Evolutionary conservation across 2,329 filamentous ascomycete species (phyloP).

Genomic region (Lithohypha guttulata): DNA sequence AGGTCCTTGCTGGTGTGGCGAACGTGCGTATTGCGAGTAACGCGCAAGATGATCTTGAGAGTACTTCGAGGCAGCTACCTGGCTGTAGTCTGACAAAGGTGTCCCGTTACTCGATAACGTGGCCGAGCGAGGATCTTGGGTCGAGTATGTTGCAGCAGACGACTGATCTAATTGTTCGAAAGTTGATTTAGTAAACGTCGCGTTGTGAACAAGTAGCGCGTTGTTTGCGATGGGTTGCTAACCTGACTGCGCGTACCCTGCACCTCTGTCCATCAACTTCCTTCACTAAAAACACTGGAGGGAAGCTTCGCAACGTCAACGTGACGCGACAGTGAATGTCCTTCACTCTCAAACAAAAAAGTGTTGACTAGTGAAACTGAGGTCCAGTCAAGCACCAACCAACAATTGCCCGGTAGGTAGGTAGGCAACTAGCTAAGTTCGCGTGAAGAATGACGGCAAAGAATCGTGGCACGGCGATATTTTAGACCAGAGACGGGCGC

Average conservation of each 20-base stretch:
- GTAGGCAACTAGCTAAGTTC: constrained; percentile 1
- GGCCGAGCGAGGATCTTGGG: constrained; percentile 64
- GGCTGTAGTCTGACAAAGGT: constrained; percentile 78
- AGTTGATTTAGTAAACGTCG: constrained; percentile 18
- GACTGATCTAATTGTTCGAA: constrained; percentile 61
- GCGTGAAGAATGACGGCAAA: constrained; percentile 14
- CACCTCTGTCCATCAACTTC: constrained; percentile 46
- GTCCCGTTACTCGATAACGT: constrained; percentile 70
- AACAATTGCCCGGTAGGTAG: background rate
- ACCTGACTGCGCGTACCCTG: constrained; percentile 79
- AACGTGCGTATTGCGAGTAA: constrained; percentile 60
- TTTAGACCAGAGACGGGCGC: constrained; percentile 20
- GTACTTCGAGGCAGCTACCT: constrained; percentile 67
- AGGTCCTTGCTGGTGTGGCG: constrained; percentile 60
- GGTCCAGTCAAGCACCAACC: constrained; percentile 2
- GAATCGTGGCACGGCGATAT: constrained; percentile 17
- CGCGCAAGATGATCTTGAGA: constrained; percentile 72
- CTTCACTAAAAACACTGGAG: background rate
- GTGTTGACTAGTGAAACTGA: constrained; percentile 4
- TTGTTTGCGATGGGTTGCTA: constrained; percentile 58
- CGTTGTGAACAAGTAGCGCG: constrained; percentile 42
- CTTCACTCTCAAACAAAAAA: background rate
- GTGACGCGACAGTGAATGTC: constrained; percentile 1
- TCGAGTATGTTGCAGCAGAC: constrained; percentile 82
- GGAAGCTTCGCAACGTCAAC: background rate